Evolutionary conservation across 805 yeast species (phyloP), one percentile per base, ranked within the genome.

Genomic region (Martiniozyma abietophila): DNA sequence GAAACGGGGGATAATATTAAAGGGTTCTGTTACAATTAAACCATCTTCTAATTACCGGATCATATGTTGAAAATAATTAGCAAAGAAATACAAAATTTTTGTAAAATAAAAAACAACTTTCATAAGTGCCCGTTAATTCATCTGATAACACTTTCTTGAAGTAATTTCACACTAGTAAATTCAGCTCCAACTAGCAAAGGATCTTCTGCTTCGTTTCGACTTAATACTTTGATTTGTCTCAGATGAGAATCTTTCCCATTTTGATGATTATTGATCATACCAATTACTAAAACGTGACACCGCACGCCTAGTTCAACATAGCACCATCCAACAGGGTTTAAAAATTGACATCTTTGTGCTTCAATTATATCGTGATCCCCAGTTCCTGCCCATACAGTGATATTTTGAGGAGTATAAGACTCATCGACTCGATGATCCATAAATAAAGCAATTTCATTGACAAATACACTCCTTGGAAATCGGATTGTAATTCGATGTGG

Each of bases 211-310:
- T 26, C 39, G 53, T 8, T 46, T 5, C 68, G 68, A 7, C 72
- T 60, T 54, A 75, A 62, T 47, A 83, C 54, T 63, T 74, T 73
- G 12, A 88, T 64, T 0, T 86, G 80, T 18, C 98, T 59, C 8
- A 92, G 62, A 53, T 86, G 97, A 1, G 95, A 79, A 54, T 92
- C 99, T 50, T 89, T 92, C 29, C 99, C 99, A 50, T 84, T 86
- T 51, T 88, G 96, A 48, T 85, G 95, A 48, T 94, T 92, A 40
- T 81, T 69, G 9, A 85, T 57, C 42, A 76, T 59, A n/a, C n/a
- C n/a, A n/a, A n/a, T n/a, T n/a, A n/a, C n/a, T n/a, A n/a, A n/a
- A n/a, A n/a, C n/a, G n/a, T n/a, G n/a, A n/a, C n/a, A n/a, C n/a
- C n/a, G n/a, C n/a, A n/a, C n/a, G n/a, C n/a, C n/a, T n/a, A n/a